phyloP scores from a whole-genome alignment of 345 rosid species.

The Aquilaria sinensis region DNA sequence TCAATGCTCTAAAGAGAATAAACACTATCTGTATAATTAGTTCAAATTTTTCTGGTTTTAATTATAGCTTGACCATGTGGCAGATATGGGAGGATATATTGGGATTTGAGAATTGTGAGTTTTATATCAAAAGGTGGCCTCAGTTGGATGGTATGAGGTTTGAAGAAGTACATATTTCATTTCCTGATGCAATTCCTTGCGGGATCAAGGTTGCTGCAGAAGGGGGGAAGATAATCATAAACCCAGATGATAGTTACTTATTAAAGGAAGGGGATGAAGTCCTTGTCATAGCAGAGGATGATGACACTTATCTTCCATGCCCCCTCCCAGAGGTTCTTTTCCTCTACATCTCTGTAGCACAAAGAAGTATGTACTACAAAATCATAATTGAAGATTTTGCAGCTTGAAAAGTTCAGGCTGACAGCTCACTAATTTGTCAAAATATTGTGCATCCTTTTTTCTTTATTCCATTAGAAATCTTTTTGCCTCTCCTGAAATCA shows the following conservation, averaged over 20 bases:
- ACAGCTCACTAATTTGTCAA: neutral
- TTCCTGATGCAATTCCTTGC: slow-evolving; percentile 87
- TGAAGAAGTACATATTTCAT: slow-evolving; percentile 69
- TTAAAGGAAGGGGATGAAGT: slow-evolving; percentile 80
- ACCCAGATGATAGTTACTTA: slow-evolving; percentile 68
- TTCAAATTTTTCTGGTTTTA: slow-evolving; percentile 1
- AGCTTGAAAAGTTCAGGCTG: slow-evolving; percentile 8
- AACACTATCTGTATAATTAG: neutral
- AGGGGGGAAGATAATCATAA: slow-evolving; percentile 65
- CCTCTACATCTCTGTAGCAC: slow-evolving; percentile 14
- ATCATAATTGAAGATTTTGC: neutral
- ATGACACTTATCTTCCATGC: slow-evolving; percentile 87
- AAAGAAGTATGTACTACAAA: neutral
- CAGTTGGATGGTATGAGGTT: slow-evolving; percentile 67
- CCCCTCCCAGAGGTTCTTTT: slow-evolving; percentile 67
- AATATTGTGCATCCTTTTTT: neutral
- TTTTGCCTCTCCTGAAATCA: too few species aligned
- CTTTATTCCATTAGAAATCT: neutral
- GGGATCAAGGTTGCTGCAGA: slow-evolving; percentile 83
- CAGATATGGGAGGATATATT: slow-evolving; percentile 97
- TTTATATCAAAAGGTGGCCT: slow-evolving; percentile 90
- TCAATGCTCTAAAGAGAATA: neutral
- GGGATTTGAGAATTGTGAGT: slow-evolving; percentile 89
- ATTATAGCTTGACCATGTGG: neutral
- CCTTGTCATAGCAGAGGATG: slow-evolving; percentile 96